phyloP scores from a whole-genome alignment of 441 rosid genomes.

The Flueggea neowawraea region DNA sequence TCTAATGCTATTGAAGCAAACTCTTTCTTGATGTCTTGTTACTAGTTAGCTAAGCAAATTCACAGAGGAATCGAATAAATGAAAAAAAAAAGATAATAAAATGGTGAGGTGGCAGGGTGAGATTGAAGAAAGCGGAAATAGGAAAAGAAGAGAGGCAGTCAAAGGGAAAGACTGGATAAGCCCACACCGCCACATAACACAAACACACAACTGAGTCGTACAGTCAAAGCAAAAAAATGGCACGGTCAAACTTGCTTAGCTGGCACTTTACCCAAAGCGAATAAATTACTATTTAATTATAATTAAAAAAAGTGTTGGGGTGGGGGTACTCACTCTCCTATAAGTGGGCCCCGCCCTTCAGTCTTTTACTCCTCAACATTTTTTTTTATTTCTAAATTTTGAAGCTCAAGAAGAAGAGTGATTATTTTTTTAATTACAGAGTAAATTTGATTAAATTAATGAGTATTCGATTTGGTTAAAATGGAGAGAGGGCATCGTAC shows the following conservation, averaged over 20 bases:
- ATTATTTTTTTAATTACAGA: too few species aligned
- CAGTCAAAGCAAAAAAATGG: constrained; percentile 61
- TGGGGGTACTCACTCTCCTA: constrained; percentile 9
- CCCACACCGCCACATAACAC: constrained; percentile 1
- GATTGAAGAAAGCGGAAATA: background rate
- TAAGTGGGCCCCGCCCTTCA: background rate
- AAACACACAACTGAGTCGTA: constrained; percentile 39
- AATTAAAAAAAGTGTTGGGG: background rate
- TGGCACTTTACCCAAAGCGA: constrained; percentile 31
- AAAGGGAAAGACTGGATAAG: constrained; percentile 10
- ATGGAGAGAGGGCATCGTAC: too few species aligned
- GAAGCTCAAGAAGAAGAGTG: too few species aligned
- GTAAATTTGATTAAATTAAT: too few species aligned
- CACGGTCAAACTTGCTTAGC: constrained; percentile 54
- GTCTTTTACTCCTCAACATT: too few species aligned
- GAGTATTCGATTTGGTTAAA: too few species aligned
- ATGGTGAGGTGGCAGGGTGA: background rate
- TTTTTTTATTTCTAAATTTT: too few species aligned
- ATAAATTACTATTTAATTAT: background rate
- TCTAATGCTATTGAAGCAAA: too few species aligned
- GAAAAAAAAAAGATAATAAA: too few species aligned
- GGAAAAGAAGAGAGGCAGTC: constrained; percentile 16
- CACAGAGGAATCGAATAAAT: too few species aligned
- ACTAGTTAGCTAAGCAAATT: too few species aligned
- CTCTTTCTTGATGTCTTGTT: too few species aligned